These are phyloP conservation scores for Cladophialophora yegresii DNA, from an alignment of 2,329 filamentous ascomycete species.

Conservation along the genomic window DNA sequence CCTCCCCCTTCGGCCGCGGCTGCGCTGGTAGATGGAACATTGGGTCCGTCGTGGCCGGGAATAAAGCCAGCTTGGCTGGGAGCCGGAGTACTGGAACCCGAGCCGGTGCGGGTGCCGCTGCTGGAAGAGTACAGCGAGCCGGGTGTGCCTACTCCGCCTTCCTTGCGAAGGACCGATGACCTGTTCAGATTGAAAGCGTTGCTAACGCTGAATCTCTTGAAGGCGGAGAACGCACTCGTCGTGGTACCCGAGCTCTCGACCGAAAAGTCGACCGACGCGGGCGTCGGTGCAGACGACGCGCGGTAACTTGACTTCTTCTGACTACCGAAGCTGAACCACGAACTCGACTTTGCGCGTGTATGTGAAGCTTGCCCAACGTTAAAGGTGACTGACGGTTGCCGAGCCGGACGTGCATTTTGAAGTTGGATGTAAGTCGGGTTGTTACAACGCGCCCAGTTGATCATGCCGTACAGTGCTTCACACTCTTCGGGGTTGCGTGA, in stretches of 20 bases:
- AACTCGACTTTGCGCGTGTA: slow-evolving; percentile 46
- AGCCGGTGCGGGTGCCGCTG: slow-evolving; percentile 40
- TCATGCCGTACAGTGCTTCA: slow-evolving; percentile 76
- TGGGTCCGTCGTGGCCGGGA: slow-evolving; percentile 59
- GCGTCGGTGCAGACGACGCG: slow-evolving; percentile 57
- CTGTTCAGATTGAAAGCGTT: slow-evolving; percentile 80
- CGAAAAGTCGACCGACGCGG: slow-evolving; percentile 56
- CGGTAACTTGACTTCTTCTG: slow-evolving; percentile 57
- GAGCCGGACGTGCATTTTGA: slow-evolving; percentile 68
- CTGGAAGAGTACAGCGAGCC: slow-evolving; percentile 56
- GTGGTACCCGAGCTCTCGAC: slow-evolving; percentile 69
- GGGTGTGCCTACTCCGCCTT: slow-evolving; percentile 40
- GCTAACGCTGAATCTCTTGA: slow-evolving; percentile 73
- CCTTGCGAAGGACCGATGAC: slow-evolving; percentile 62
- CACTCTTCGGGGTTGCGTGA: slow-evolving; percentile 76
- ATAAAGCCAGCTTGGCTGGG: slow-evolving; percentile 46
- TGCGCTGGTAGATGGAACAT: slow-evolving; percentile 46
- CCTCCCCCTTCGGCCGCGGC: slow-evolving; percentile 58
- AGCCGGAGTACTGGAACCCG: slow-evolving; percentile 46
- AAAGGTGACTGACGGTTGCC: slow-evolving; percentile 52
- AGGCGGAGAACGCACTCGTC: slow-evolving; percentile 74
- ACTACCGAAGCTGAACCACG: slow-evolving; percentile 55
- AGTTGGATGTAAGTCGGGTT: slow-evolving; percentile 85
- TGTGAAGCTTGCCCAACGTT: slow-evolving; percentile 59
- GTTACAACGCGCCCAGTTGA: slow-evolving; percentile 86